Conservation (phyloP, 75 land plant species). For the Cryptomeria japonica region DNA sequence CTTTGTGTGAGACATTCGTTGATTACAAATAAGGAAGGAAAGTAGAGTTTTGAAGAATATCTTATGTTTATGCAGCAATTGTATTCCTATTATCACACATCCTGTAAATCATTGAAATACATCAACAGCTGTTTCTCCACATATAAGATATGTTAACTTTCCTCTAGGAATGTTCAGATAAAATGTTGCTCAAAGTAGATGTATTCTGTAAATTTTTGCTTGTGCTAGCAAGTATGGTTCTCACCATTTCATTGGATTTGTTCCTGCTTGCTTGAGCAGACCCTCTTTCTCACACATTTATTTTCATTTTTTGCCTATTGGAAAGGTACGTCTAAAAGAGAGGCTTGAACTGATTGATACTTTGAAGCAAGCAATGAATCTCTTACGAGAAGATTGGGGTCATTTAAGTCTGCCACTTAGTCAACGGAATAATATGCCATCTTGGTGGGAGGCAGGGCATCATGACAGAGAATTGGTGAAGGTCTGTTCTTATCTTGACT, state of each 20-base stretch:
- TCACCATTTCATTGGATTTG: not conserved
- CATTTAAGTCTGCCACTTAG: constrained; percentile 24
- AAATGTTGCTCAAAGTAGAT: not conserved
- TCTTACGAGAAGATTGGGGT: constrained; percentile 33
- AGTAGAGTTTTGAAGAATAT: not conserved
- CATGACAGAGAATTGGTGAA: constrained; percentile 34
- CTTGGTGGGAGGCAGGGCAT: constrained; percentile 39
- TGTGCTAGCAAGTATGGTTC: not conserved
- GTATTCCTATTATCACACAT: not conserved
- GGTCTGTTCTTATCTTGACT: constrained; percentile 5
- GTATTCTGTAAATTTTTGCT: not conserved
- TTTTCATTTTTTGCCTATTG: not conserved
- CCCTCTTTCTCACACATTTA: not conserved
- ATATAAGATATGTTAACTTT: not conserved
- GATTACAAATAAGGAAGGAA: not conserved
- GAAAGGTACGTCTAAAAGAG: constrained; percentile 29
- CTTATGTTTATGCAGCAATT: not conserved
- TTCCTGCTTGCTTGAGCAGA: not conserved
- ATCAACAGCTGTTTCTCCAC: not conserved
- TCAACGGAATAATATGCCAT: constrained; percentile 38
- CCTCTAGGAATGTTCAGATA: not conserved
- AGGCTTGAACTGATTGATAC: constrained; percentile 32
- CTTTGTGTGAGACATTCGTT: not conserved
- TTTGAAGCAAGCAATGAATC: constrained; percentile 26
- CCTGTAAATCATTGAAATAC: not conserved